Percentiles rank a stretch among this genome's conserved stretches.
Evolutionary conservation across 768 basidiomycete genomes (phyloP).

Genomic region (Rhodotorula diobovata): DNA sequence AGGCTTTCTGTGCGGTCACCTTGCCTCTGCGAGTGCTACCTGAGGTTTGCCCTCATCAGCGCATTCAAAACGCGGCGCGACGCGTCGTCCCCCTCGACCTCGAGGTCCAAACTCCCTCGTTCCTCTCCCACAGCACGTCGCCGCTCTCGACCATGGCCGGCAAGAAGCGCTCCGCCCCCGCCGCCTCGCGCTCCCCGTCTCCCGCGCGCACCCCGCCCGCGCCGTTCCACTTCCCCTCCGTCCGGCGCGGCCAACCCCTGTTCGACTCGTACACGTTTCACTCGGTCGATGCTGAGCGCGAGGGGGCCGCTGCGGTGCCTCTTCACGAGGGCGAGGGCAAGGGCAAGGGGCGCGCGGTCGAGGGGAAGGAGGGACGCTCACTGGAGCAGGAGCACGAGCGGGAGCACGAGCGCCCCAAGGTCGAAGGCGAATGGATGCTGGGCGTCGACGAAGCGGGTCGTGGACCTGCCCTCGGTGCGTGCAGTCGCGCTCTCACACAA

Average conservation of each 20-base stretch:
- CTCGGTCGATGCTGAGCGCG: conserved; percentile 25
- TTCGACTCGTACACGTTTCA: conserved; percentile 44
- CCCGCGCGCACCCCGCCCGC: not conserved
- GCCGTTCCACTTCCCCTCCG: conserved; percentile 31
- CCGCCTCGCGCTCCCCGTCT: not conserved
- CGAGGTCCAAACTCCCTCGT: not conserved
- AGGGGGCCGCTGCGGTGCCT: not conserved
- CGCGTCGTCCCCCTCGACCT: not conserved
- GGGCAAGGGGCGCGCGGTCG: not conserved
- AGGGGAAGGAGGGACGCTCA: conserved; percentile 34
- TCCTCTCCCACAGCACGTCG: not conserved
- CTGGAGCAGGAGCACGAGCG: conserved; percentile 51
- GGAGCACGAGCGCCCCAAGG: not conserved
- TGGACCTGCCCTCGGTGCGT: conserved; percentile 79
- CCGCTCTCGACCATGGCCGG: not conserved
- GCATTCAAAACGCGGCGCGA: not conserved
- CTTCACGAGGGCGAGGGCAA: not conserved
- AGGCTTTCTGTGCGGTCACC: not conserved
- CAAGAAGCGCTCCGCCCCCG: conserved; percentile 1
- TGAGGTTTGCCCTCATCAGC: not conserved
- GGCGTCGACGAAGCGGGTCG: conserved; percentile 99
- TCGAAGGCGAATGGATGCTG: conserved; percentile 62
- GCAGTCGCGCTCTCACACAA: not conserved
- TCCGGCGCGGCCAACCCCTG: conserved; percentile 28
- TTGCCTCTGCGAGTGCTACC: no score